Base-by-base conservation (phyloP, 1,139 yeast genomes). In the Geotrichum restrictum region DNA sequence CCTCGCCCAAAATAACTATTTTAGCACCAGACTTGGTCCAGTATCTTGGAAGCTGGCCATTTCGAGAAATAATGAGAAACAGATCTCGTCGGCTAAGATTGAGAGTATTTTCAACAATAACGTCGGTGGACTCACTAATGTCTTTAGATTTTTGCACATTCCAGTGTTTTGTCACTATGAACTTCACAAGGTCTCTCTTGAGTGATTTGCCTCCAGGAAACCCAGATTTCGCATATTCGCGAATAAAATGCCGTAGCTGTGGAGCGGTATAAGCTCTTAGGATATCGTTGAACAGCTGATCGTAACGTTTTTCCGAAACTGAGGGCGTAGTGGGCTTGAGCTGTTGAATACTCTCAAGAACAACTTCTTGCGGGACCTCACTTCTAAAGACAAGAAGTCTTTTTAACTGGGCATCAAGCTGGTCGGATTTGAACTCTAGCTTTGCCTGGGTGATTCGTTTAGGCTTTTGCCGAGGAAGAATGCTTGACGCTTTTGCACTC, bases 1-100 rank as follows among this genome's bases (percentile, higher is more conserved):
- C 68, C 2, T 68, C 69, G 1, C 74, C 70, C 32, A 69, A 64
- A 27, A 81, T 72, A 4, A 74, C 68, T 46, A 82, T 70, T 54
- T 73, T 72, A 11, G 83, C 83, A 0, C 86, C 88, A 8, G 79
- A 71, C 51, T 80, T 71, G 3, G 81, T 70, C 72, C 83, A 73
- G 48, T 76, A 72, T 46, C 77, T 74, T 38, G 79, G 69, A 36
- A 79, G 63, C 29, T 67, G 66, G 3, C 82, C 83, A 46, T 73
- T 72, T 47, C 74, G 69, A 48, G 79, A 72, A 8, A 79, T 63
- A n/a, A 81, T 60, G 22, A 81, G 65, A 56, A 80, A 80, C 53
- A 79, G 60, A 45, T 81, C 82, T 19, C 75, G 65, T 39, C 72
- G 69, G 48, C 69, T 62, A 11, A 79, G 66, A 24, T 70, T 66